phyloP scores from a whole-genome alignment of 2,329 filamentous ascomycete species.

The Ceratocystis huliohia region DNA sequence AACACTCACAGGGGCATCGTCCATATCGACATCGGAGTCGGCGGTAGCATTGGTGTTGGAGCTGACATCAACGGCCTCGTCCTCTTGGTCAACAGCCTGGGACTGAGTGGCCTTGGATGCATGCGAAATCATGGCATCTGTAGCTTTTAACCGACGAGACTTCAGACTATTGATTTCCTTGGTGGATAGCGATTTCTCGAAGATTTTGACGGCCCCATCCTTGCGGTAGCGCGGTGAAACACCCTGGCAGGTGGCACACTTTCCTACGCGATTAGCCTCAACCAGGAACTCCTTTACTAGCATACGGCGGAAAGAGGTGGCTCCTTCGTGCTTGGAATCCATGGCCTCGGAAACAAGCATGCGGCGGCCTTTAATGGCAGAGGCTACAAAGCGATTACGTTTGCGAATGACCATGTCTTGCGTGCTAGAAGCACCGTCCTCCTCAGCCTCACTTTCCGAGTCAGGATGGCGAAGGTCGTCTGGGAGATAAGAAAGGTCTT shows the following conservation, averaged over 20 bases:
- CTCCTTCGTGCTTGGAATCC: slow-evolving; percentile 68
- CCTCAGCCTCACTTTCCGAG: slow-evolving; percentile 48
- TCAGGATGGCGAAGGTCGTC: slow-evolving; percentile 29
- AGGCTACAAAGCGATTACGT: slow-evolving; percentile 53
- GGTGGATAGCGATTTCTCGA: slow-evolving; percentile 61
- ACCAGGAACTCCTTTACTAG: slow-evolving; percentile 73
- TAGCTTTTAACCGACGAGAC: slow-evolving; percentile 50
- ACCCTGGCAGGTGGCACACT: slow-evolving; percentile 54
- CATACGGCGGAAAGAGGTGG: slow-evolving; percentile 60
- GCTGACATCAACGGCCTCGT: slow-evolving; percentile 47
- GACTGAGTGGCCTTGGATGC: slow-evolving; percentile 26
- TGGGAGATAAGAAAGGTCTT: slow-evolving; percentile 35
- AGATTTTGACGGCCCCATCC: slow-evolving; percentile 85
- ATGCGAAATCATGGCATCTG: slow-evolving; percentile 50
- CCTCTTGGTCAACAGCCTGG: slow-evolving; percentile 32
- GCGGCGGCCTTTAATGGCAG: slow-evolving; percentile 36
- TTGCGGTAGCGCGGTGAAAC: slow-evolving; percentile 77
- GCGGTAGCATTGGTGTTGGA: slow-evolving; percentile 45
- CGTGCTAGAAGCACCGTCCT: slow-evolving; percentile 42
- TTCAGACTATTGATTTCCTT: slow-evolving; percentile 72
- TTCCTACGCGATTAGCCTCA: slow-evolving; percentile 54
- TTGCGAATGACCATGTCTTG: slow-evolving; percentile 42
- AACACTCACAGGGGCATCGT: slow-evolving; percentile 28
- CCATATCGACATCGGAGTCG: slow-evolving; percentile 33
- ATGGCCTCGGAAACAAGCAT: slow-evolving; percentile 44